A percentile compares a stretch with the other conserved stretches of the same genome.
These are phyloP conservation scores for Lablab purpureus DNA, from an alignment of 306 rosid genomes.

Conservation along the genomic window DNA sequence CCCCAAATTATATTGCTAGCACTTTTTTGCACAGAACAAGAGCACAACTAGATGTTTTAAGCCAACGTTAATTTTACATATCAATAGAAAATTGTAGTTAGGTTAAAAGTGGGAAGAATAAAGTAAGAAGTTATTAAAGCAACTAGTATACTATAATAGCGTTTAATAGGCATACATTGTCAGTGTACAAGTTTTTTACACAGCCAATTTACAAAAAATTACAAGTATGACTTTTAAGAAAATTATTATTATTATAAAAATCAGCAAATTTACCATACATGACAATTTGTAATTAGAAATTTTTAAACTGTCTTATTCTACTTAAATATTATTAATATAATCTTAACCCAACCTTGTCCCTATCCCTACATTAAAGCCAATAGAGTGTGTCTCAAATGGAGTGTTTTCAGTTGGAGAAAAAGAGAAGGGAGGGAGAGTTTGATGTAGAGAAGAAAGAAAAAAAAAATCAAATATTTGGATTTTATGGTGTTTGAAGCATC, in stretches of 20 bases:
- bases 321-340: not conserved
- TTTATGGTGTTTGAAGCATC: not conserved
- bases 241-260: not conserved
- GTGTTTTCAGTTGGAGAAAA: not conserved
- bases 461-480: not conserved
- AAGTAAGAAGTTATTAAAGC: not conserved
- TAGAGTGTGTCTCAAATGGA: not conserved
- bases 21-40: not conserved
- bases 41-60: not conserved
- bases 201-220: not conserved
- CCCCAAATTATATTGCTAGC: not conserved
- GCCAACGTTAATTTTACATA: not conserved
- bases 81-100: not conserved
- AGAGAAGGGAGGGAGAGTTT: not conserved
- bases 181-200: not conserved
- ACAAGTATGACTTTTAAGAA: not conserved
- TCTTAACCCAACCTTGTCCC: not conserved
- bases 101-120: not conserved
- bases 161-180: not conserved
- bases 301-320: not conserved
- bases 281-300: not conserved
- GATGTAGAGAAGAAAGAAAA: not conserved
- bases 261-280: not conserved
- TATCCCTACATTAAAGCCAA: not conserved
- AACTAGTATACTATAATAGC: not conserved